phyloP scores from a whole-genome alignment of 768 basidiomycete species.

The Obba rivulosa region DNA sequence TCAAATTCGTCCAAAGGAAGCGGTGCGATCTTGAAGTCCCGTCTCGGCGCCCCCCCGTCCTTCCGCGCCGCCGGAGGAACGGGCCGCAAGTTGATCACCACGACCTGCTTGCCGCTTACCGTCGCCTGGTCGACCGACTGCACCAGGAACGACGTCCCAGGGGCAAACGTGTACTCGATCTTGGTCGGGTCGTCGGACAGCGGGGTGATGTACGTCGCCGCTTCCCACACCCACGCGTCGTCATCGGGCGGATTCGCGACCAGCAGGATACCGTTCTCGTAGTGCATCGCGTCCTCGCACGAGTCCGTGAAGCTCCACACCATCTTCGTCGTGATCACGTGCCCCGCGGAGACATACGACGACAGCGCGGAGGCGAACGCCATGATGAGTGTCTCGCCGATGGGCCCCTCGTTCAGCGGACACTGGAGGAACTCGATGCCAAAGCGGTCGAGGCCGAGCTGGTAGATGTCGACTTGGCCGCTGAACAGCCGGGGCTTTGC shows the following conservation, averaged over 20 bases:
- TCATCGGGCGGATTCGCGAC: background rate
- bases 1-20: too few species aligned
- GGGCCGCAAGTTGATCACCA: background rate
- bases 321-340: conserved; percentile 1
- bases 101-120: background rate
- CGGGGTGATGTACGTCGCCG: background rate
- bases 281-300: background rate
- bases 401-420: background rate
- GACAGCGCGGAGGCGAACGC: background rate
- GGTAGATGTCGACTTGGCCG: background rate
- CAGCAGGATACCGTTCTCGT: background rate
- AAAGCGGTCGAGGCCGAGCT: background rate
- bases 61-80: background rate
- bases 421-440: background rate
- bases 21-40: too few species aligned
- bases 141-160: background rate
- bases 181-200: background rate
- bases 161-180: background rate
- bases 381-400: background rate
- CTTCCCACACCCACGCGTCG: background rate
- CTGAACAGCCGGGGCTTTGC: background rate
- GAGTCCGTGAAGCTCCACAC: conserved; percentile 1
- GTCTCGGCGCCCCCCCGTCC: too few species aligned
- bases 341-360: background rate
- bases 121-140: background rate